phyloP scores from a whole-genome alignment of 177 flowering plant genomes.

The Vitis hybrid region DNA sequence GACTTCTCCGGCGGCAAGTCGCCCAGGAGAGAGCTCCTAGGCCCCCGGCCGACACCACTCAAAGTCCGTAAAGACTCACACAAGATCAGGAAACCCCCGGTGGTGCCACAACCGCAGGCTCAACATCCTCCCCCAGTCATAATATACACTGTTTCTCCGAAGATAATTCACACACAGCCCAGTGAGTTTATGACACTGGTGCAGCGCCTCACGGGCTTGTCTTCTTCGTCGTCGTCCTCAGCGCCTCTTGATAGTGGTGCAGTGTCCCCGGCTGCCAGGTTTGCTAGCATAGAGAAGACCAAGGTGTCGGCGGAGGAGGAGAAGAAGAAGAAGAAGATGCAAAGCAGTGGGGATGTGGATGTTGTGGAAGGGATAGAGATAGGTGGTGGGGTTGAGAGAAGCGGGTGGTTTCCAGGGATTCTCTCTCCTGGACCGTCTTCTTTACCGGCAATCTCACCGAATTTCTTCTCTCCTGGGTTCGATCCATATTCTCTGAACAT shows the following conservation, averaged over 20 bases:
- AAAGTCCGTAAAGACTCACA: slow-evolving; percentile 10
- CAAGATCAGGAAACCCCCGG: slow-evolving; percentile 9
- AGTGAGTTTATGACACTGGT: slow-evolving; percentile 12
- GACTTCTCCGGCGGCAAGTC: neutral
- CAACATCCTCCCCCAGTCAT: slow-evolving; percentile 9
- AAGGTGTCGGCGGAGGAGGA: neutral
- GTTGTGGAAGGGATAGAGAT: neutral
- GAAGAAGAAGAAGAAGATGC: neutral
- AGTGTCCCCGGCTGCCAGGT: slow-evolving; percentile 6
- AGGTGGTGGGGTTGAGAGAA: neutral
- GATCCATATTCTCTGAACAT: neutral
- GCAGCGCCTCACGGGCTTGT: slow-evolving; percentile 10
- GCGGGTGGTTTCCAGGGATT: neutral
- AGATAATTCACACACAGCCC: slow-evolving; percentile 9
- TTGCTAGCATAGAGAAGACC: slow-evolving; percentile 6
- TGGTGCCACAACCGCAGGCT: neutral
- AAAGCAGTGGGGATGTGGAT: neutral
- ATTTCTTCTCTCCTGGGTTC: neutral
- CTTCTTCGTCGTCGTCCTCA: neutral
- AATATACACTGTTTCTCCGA: slow-evolving; percentile 13
- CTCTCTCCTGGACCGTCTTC: slow-evolving; percentile 6
- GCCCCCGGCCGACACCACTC: slow-evolving; percentile 9
- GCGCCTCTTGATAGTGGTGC: neutral
- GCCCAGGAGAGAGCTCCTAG: slow-evolving; percentile 5
- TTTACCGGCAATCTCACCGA: slow-evolving; percentile 3